phyloP scores from a whole-genome alignment of 2,329 filamentous ascomycete species.

The Aspergillus jensenii region DNA sequence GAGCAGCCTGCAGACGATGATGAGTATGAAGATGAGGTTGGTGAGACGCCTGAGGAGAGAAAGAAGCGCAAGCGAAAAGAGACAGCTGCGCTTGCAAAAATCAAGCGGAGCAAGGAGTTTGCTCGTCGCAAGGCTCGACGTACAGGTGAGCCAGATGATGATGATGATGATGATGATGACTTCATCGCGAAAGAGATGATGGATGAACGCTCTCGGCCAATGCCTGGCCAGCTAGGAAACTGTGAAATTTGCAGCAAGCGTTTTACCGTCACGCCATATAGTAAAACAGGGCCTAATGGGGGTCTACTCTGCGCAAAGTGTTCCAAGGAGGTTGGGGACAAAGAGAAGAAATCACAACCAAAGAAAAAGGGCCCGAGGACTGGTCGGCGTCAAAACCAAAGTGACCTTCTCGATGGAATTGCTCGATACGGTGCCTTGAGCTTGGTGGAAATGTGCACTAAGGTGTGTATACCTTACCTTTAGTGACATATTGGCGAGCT shows the following conservation, averaged over 20 bases:
- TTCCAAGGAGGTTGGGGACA: constrained; percentile 70
- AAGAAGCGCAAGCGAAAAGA: constrained; percentile 60
- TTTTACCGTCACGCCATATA: constrained; percentile 91
- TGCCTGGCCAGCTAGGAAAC: constrained; percentile 85
- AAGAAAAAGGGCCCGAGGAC: constrained; percentile 57
- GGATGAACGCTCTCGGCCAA: constrained; percentile 56
- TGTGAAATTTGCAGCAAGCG: constrained; percentile 82
- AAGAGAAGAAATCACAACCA: constrained; percentile 57
- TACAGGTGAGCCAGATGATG: constrained; percentile 43
- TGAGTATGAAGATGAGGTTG: constrained; percentile 35
- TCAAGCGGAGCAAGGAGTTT: constrained; percentile 54
- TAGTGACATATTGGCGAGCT: constrained; percentile 9
- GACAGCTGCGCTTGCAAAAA: constrained; percentile 44
- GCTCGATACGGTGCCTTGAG: constrained; percentile 43
- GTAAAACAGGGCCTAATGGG: constrained; percentile 75
- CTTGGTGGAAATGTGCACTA: constrained; percentile 58
- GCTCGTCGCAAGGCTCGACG: constrained; percentile 43
- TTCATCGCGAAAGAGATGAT: constrained; percentile 52
- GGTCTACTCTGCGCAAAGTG: constrained; percentile 83
- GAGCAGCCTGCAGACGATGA: constrained; percentile 33
- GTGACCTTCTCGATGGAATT: constrained; percentile 76
- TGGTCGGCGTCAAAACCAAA: constrained; percentile 74
- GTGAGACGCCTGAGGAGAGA: constrained; percentile 44
- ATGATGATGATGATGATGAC: constrained; percentile 53
- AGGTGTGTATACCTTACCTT: constrained; percentile 34